These are phyloP conservation scores for Dysphania ambrosioides DNA, from an alignment of 148 eudicot species.

Conservation along the genomic window DNA sequence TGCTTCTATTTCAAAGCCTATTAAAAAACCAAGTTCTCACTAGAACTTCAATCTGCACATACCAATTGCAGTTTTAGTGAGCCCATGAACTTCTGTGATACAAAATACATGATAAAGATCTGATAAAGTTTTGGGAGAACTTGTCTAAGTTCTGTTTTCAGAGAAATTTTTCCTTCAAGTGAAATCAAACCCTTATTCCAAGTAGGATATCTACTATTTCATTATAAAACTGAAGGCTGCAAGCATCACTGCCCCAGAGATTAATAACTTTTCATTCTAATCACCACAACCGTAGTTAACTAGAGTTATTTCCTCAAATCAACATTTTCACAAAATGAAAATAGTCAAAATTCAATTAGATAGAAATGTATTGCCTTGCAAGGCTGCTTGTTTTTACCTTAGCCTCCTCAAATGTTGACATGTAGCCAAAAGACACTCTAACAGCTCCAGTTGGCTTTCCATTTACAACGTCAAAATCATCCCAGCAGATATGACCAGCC, in stretches of 20 bases:
- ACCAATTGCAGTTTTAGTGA: not conserved
- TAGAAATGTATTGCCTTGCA: not conserved
- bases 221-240: not conserved
- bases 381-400: constrained; percentile 42
- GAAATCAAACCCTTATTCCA: not conserved
- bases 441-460: constrained; percentile 99
- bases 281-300: not conserved
- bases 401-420: constrained; percentile 96
- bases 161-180: not conserved
- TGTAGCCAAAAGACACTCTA: constrained; percentile 91
- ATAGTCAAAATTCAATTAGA: constrained; percentile 6
- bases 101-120: not conserved
- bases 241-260: not conserved
- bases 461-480: constrained; percentile 74
- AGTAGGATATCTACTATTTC: not conserved
- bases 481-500: constrained; percentile 99
- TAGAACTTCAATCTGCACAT: not conserved
- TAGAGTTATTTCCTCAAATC: not conserved
- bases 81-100: not conserved
- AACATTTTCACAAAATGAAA: not conserved
- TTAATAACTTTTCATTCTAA: not conserved
- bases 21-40: not conserved
- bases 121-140: not conserved
- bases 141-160: not conserved
- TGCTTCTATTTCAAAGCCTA: not conserved